Evolutionary conservation across 2,329 filamentous ascomycete genomes (phyloP).

Genomic region (Penicillium sp.): DNA sequence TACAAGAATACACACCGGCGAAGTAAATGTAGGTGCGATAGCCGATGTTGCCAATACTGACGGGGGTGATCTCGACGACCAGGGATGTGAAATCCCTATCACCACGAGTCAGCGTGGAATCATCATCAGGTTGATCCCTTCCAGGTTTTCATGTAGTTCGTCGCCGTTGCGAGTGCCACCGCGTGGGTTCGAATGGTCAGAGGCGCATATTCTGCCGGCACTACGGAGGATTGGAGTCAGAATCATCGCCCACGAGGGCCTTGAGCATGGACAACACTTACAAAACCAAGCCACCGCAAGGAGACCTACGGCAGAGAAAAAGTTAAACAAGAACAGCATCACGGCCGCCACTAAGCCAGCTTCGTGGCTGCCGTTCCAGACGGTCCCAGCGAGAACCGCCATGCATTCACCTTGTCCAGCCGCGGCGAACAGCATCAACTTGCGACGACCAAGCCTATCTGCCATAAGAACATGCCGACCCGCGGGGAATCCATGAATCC

Average conservation of each 20-base stretch:
- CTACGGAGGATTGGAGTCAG: slow-evolving; percentile 6
- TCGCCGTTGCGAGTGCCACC: slow-evolving; percentile 46
- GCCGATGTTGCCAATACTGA: slow-evolving; percentile 37
- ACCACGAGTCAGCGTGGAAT: no score
- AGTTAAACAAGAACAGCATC: slow-evolving; percentile 52
- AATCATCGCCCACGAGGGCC: no score
- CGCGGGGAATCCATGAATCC: background rate
- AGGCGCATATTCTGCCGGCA: slow-evolving; percentile 44
- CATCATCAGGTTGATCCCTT: no score
- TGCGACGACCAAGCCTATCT: slow-evolving; percentile 46
- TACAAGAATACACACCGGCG: slow-evolving; percentile 21
- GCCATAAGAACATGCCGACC: slow-evolving; percentile 2
- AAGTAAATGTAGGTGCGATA: slow-evolving; percentile 45
- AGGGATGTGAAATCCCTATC: slow-evolving; percentile 45
- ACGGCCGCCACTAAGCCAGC: slow-evolving; percentile 42
- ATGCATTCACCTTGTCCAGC: slow-evolving; percentile 48
- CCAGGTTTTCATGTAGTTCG: slow-evolving; percentile 35
- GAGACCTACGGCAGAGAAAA: slow-evolving; percentile 48
- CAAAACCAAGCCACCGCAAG: slow-evolving; percentile 43
- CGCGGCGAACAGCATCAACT: slow-evolving; percentile 55
- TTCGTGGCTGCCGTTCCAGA: slow-evolving; percentile 35
- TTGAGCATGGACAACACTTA: slow-evolving; percentile 21
- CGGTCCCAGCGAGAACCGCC: slow-evolving; percentile 44
- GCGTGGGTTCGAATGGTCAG: slow-evolving; percentile 47
- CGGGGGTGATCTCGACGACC: slow-evolving; percentile 43